Percentiles rank a stretch among this genome's conserved stretches.
Evolutionary conservation across 2,329 filamentous ascomycete genomes (phyloP).

Genomic region (Talaromyces albobiverticillius): DNA sequence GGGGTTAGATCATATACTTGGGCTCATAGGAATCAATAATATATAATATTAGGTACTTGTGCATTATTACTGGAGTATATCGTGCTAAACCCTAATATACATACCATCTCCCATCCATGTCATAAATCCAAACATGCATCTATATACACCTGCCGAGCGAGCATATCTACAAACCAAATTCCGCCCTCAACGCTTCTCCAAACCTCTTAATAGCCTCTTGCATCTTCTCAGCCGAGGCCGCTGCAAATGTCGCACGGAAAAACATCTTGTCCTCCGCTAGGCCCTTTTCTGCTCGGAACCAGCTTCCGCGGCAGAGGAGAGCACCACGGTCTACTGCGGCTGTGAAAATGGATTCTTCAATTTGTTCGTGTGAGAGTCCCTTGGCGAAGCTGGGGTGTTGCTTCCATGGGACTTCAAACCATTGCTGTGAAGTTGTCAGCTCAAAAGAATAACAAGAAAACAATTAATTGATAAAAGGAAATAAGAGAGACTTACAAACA

Average conservation of each 20-base stretch:
- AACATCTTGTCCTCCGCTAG: conserved; percentile 64
- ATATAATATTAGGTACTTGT: not conserved
- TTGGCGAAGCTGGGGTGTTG: conserved; percentile 41
- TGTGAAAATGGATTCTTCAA: conserved; percentile 87
- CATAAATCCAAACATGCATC: not conserved
- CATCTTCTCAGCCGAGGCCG: conserved; percentile 70
- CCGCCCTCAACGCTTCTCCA: conserved; percentile 66
- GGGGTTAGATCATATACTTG: too few relatives aligned
- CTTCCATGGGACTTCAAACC: conserved; percentile 47
- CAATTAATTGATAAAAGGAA: not conserved
- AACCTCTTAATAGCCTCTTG: conserved; percentile 70
- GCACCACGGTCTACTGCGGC: conserved; percentile 72
- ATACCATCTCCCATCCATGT: too few relatives aligned
- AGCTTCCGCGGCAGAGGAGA: conserved; percentile 78
- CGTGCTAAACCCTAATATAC: not conserved
- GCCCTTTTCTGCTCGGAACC: conserved; percentile 78
- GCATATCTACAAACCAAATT: conserved; percentile 48
- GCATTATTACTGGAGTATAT: not conserved
- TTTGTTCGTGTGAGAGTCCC: conserved; percentile 38
- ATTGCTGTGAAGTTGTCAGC: conserved; percentile 34
- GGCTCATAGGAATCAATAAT: too few relatives aligned
- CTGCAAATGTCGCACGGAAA: conserved; percentile 87
- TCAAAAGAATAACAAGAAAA: too few relatives aligned
- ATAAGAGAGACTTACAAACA: conserved; percentile 74
- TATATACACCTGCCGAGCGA: not conserved